These are phyloP conservation scores for Orbilia oligospora DNA, from an alignment of 2,329 filamentous ascomycete species.

Conservation along the genomic window DNA sequence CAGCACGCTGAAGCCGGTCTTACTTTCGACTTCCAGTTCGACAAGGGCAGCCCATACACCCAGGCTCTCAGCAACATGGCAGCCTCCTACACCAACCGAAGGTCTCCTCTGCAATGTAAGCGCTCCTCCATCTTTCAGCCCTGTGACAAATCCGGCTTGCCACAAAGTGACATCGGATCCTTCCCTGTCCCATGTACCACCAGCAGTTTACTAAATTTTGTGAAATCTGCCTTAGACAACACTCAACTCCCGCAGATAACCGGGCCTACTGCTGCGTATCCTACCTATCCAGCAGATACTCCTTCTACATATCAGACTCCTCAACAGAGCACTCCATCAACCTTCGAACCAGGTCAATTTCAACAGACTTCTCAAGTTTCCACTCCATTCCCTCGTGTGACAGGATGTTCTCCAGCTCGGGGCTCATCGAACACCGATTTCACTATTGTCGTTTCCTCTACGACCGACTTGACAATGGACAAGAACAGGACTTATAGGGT, in stretches of 20 bases:
- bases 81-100: conserved; percentile 58
- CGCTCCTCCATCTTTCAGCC: conserved; percentile 46
- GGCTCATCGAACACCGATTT: conserved; percentile 80
- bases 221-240: conserved; percentile 51
- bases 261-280: conserved; percentile 55
- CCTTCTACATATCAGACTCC: conserved; percentile 65
- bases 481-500: conserved; percentile 74
- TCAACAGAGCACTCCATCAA: conserved; percentile 68
- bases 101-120: conserved; percentile 59
- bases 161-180: conserved; percentile 55
- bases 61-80: conserved; percentile 60
- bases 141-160: conserved; percentile 54
- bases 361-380: conserved; percentile 77
- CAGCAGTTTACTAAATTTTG: conserved; percentile 16
- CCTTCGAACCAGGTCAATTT: conserved; percentile 74
- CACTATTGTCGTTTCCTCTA: conserved; percentile 82
- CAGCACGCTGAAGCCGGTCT: conserved; percentile 53
- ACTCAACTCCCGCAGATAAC: conserved; percentile 60
- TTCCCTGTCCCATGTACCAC: conserved; percentile 18
- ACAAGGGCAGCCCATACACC: conserved; percentile 51
- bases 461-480: conserved; percentile 76
- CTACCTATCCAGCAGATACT: conserved; percentile 53
- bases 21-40: conserved; percentile 59
- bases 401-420: conserved; percentile 78
- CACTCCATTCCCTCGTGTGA: conserved; percentile 73